Percentiles rank a stretch among this genome's conserved stretches.
phyloP scores from a whole-genome alignment of 148 eudicot species.

The Chenopodium formosanum region DNA sequence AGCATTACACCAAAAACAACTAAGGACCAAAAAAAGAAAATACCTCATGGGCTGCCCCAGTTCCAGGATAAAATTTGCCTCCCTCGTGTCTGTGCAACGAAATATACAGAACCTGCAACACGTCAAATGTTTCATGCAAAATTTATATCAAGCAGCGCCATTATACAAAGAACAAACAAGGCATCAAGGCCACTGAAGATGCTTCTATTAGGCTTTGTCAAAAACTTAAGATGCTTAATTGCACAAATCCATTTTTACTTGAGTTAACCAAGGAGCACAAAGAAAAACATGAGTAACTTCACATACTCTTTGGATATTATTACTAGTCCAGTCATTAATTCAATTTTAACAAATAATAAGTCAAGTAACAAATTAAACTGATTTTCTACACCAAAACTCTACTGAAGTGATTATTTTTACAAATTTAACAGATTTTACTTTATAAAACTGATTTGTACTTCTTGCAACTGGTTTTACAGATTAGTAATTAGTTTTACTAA shows the following conservation, averaged over 20 bases:
- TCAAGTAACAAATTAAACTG: background rate
- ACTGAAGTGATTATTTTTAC: too few relatives aligned
- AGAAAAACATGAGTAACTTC: background rate
- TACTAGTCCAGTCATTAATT: background rate
- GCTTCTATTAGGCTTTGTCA: background rate
- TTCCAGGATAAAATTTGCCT: conserved; percentile 93
- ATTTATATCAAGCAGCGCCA: background rate
- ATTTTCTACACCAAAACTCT: too few relatives aligned
- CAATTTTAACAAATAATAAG: background rate
- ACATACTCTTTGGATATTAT: background rate
- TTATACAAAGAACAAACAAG: background rate
- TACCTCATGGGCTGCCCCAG: conserved; percentile 94
- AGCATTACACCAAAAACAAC: background rate
- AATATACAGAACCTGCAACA: conserved; percentile 76
- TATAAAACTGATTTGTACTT: too few relatives aligned
- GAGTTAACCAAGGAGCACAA: background rate
- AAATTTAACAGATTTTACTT: too few relatives aligned
- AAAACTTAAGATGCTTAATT: background rate
- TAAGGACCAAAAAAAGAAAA: background rate
- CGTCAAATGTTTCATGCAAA: background rate
- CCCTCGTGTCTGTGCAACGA: conserved; percentile 98
- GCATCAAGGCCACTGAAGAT: background rate
- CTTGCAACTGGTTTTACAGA: too few relatives aligned
- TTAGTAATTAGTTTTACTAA: too few relatives aligned
- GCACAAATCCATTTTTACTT: background rate